Evolutionary conservation across 805 yeast species (phyloP).

Genomic region (Torulaspora microellipsoides): DNA sequence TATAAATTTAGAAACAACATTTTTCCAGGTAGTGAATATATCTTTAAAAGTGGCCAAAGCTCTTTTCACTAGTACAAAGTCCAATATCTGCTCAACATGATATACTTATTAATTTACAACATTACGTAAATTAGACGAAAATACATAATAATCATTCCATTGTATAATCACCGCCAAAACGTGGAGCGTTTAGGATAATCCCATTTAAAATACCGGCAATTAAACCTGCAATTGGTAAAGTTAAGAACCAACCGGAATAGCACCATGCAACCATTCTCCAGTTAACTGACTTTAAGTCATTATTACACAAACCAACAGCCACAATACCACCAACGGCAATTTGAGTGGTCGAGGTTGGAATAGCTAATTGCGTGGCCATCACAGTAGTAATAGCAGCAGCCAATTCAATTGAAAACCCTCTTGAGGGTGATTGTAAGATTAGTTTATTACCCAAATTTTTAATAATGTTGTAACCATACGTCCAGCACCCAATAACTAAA

Average conservation of each 20-base stretch:
- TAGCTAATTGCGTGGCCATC: conserved; percentile 66
- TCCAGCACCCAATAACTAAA: conserved; percentile 65
- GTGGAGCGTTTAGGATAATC: conserved; percentile 62
- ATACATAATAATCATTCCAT: background rate
- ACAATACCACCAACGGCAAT: conserved; percentile 77
- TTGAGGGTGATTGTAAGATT: conserved; percentile 70
- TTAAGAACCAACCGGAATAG: conserved; percentile 66
- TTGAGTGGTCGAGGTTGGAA: conserved; percentile 77
- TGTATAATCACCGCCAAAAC: conserved; percentile 35
- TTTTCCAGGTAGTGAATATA: too few relatives aligned
- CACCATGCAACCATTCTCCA: conserved; percentile 76
- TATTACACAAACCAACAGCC: conserved; percentile 68
- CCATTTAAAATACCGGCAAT: conserved; percentile 64
- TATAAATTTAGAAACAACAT: too few relatives aligned
- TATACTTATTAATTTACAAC: too few relatives aligned
- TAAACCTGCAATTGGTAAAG: conserved; percentile 69
- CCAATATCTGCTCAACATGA: too few relatives aligned
- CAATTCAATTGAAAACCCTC: conserved; percentile 72
- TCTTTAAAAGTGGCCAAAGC: too few relatives aligned
- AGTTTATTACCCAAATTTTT: conserved; percentile 66
- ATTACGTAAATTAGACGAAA: too few relatives aligned
- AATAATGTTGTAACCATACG: conserved; percentile 68
- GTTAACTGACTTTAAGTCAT: conserved; percentile 57
- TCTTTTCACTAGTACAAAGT: too few relatives aligned
- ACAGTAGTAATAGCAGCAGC: conserved; percentile 75